Base-by-base conservation (phyloP, 1,284 basidiomycete genomes). In the Irpex sp. region DNA sequence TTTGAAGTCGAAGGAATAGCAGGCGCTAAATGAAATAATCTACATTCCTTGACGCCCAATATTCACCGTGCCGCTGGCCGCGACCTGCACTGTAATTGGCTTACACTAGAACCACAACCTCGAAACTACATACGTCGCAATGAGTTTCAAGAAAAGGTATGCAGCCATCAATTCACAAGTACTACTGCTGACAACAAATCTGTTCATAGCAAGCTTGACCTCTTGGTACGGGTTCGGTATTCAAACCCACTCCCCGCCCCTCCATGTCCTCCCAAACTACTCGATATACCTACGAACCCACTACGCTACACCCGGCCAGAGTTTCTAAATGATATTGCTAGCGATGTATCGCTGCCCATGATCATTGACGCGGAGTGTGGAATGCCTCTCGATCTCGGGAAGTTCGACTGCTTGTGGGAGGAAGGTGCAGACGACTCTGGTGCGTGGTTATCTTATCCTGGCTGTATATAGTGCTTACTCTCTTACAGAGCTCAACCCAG, bases 331-430 rank as follows among this genome's bases (percentile, higher is more conserved):
- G 82, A 87, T 18, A 78, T 97, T 49, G 90, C 91, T 1, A 85
- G 88, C 56, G 90, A 91, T 54, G 85, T 87, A 5, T 88, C 90
- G 0, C 73, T 96, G 8, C 94, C 95, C 0, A 94, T 98, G 91
- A 88, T 97, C 62, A 88, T 96, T 1, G 95, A 98, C 69, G 90
- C 91, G 1, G 95, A 98, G 72, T 89, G 90, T 69, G 95, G 95
- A 1, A 96, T 98, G 93, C 94, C 94, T 0, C 76, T 98, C 21
- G 92, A 97, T 71, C 75, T 96, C 56, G 88, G 90, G 21, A 82
- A 82, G 63, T 95, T 87, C 81, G 88, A 91, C 56, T 90, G 86
- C 39, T 75, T 93, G 18, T 94, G 93, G 91, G 88, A 91, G 58
- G 90, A 91, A 53, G 82, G 82, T 54, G 87, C 79, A 9, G 82